Percentiles rank a stretch among this genome's conserved stretches.
Evolutionary conservation across 106 monocot species (phyloP).

Genomic region (Narthecium ossifragum): DNA sequence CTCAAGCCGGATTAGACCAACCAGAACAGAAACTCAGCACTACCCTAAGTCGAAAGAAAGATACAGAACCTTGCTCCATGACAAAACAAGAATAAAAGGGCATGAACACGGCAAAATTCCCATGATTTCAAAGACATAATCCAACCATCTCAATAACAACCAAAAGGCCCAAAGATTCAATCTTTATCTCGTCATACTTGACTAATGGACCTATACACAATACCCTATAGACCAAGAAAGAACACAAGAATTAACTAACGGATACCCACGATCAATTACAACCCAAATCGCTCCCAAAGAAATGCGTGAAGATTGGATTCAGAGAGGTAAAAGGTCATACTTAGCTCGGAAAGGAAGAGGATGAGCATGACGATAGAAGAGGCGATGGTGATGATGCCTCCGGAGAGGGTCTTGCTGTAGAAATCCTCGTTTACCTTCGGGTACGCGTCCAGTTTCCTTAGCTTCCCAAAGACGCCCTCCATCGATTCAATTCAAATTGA

Average conservation of each 20-base stretch:
- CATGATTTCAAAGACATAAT: too few species aligned
- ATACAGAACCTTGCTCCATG: too few species aligned
- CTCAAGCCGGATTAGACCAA: too few species aligned
- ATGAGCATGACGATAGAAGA: slow-evolving; percentile 77
- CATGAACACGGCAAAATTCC: too few species aligned
- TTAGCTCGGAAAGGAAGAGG: slow-evolving; percentile 86
- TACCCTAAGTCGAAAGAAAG: too few species aligned
- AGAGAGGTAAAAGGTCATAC: slow-evolving; percentile 22
- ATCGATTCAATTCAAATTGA: too few species aligned
- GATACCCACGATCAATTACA: background rate
- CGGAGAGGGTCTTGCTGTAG: slow-evolving; percentile 83
- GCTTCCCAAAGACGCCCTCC: slow-evolving; percentile 61
- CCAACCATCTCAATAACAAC: too few species aligned
- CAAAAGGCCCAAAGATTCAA: too few species aligned
- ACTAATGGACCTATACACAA: background rate
- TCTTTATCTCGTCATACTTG: background rate
- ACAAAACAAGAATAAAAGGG: too few species aligned
- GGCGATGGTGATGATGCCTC: slow-evolving; percentile 71
- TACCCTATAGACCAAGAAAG: background rate
- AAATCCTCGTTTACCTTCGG: slow-evolving; percentile 94
- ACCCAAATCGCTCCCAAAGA: background rate
- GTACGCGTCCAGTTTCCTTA: slow-evolving; percentile 68
- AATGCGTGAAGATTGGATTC: background rate
- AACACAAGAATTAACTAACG: background rate
- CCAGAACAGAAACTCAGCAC: too few species aligned